Base-by-base conservation (phyloP, 202 grass and related monocot genomes). In the Setaria viridis region DNA sequence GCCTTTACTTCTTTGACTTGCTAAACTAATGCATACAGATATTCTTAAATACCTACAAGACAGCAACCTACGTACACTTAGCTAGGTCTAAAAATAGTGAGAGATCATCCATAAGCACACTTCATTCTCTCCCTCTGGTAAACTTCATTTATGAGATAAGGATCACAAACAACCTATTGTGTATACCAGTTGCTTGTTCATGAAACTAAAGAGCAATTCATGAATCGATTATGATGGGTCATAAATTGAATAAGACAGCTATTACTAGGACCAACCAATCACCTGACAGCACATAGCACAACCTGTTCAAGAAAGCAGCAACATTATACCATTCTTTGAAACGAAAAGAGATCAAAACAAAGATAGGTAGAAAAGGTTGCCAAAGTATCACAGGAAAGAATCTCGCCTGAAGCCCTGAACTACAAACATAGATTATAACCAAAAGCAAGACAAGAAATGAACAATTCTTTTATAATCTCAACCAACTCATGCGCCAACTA, bases 161-260 rank as follows among this genome's bases (percentile, higher is more conserved):
- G 53, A 60, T 82, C 72, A 54, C 25, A 70, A 62, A 50, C 17
- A 80, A 21, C 70, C 63, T 77, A 25, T 32, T 48, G n/a, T 35
- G 51, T 59, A 25, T 71, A 78, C 19, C 51, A 57, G 70, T 47
- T 58, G 21, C 70, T 57, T 82, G 35, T 74, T 62, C 41, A 79
- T 49, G 49, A 73, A 79, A 88, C 21, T 65, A 55, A 81, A 81
- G n/a, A 20, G 50, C 62, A 56, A 50, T 80, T 56, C 11, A 72
- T 84, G 45, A 80, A 77, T 71, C 72, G 43, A 62, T 48, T 59
- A 46, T 29, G 58, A 77, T 43, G 17, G 56, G 62, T 13, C 71
- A 39, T 42, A 68, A 84, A 59, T 72, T 67, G 63, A 86, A 67
- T 45, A 89, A 81, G 34, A 14, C 48, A 91, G 71, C 77, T 81